Base-by-base conservation (phyloP, 805 yeast species). In the Schwanniomyces pseudopolymorphus region DNA sequence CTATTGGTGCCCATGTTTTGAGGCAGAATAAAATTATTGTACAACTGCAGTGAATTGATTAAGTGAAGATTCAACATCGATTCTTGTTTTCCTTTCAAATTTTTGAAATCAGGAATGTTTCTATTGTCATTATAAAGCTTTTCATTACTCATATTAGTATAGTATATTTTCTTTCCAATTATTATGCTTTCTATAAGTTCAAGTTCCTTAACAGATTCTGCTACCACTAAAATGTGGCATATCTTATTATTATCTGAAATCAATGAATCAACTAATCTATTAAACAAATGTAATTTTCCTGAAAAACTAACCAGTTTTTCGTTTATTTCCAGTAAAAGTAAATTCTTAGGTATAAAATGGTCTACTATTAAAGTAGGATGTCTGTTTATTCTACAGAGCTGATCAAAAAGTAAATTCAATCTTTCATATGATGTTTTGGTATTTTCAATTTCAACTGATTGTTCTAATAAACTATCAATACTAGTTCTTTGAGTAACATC, bases 161-260 rank as follows among this genome's bases (percentile, higher is more conserved):
- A 85, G 50, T 77, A 75, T 33, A 88, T 64, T 31, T 71, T 70
- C 56, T 87, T 81, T 2, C 96, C 97, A n/a, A 86, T 70, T 11
- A 89, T 58, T 39, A 85, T 72, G 0, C 91, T 87, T 62, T 90
- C 97, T 5, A 90, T 73, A 39, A 90, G 67, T 58, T 90, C 95
- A 50, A 87, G 61, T 57, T 87, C 94, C 57, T 85, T 83, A 19
- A 84, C 74, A 55, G 74, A 78, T 31, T 78, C 75, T 0, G 89
- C 85, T 3, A 83, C 77, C 9, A 87, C 70, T 44, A 72, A 52
- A 48, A 65, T 31, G 48, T 63, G 52, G 35, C 52, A 52, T 21
- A 53, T 56, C 52, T 64, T 60, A 16, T 24, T 19, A 14, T 19
- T 26, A 13, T 19, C 22, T 11, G 33, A 19, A 53, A 66, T 46